phyloP scores from a whole-genome alignment of 1,284 basidiomycete species.

The Malassezia arunalokei region DNA sequence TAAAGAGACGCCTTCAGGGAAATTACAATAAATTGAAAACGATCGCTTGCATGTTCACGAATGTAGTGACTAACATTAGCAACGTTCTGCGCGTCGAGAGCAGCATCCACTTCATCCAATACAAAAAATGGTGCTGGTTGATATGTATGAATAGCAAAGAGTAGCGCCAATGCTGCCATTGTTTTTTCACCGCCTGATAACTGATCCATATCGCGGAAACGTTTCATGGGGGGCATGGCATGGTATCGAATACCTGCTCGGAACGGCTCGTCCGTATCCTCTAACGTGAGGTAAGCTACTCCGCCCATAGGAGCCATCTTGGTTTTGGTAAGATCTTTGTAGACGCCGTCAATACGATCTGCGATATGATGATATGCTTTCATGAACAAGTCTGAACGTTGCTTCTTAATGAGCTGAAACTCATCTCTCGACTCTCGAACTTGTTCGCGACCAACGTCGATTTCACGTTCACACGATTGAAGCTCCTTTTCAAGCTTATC shows the following conservation, averaged over 20 bases:
- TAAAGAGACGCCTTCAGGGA: slow-evolving; percentile 70
- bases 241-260: slow-evolving; percentile 91
- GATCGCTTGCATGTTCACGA: slow-evolving; percentile 47
- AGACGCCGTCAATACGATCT: slow-evolving; percentile 81
- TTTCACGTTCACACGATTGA: slow-evolving; percentile 52
- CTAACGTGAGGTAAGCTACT: slow-evolving; percentile 85
- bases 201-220: slow-evolving; percentile 97
- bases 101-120: slow-evolving; percentile 93
- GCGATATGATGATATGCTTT: slow-evolving; percentile 93
- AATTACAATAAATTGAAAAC: slow-evolving; percentile 93
- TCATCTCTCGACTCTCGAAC: slow-evolving; percentile 78
- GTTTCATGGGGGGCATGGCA: slow-evolving; percentile 92
- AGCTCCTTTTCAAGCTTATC: slow-evolving; percentile 70
- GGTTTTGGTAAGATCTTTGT: slow-evolving; percentile 94
- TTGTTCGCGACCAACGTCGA: slow-evolving; percentile 57
- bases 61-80: slow-evolving; percentile 43
- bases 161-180: slow-evolving; percentile 82
- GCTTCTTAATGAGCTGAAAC: slow-evolving; percentile 73
- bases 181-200: slow-evolving; percentile 97
- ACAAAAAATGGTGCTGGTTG: slow-evolving; percentile 98
- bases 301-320: slow-evolving; percentile 85
- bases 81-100: slow-evolving; percentile 52
- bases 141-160: slow-evolving; percentile 86
- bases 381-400: slow-evolving; percentile 66
- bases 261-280: slow-evolving; percentile 97